Evolutionary conservation across 2,329 filamentous ascomycete species (phyloP), one percentile per base, ranked within the genome.

Genomic region (Fusarium incarnatum): DNA sequence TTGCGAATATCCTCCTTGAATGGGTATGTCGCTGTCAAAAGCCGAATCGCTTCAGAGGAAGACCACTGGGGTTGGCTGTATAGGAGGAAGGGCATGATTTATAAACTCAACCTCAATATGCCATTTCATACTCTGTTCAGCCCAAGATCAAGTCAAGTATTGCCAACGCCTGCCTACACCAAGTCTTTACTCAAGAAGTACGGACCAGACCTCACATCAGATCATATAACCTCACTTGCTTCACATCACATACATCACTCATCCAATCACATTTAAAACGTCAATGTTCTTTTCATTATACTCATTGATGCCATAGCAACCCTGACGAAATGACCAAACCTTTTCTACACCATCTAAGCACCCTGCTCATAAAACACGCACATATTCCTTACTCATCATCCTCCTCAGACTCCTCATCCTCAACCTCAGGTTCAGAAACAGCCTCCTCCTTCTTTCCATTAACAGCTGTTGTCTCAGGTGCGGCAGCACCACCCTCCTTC

Each of bases 401-500:
- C 44, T 70, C 72, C 52, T 75, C 72, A n/a, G 71, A 72, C 46
- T 75, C 69, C 20, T 66, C 73, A 18, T 70, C 72, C 11, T 75
- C 71, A 18, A 67, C 73, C 22, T 73, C 68, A 25, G 60, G 47
- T 9, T 73, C 72, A 23, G 34, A 37, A n/a, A n/a, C 34, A 37
- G 71, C 67, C 23, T 68, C 76, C 16, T 67, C 73, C 42, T 64
- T 71, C 53, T 71, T 64, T 25, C 74, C 75, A 60, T 73, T 71
- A 46, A 71, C 68, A 28, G 44, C 57, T 58, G 72, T 50, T 48
- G 72, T 50, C 46, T 37, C 34, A 11, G 34, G 30, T 4, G 3
- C 10, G 18, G 63, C 20, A 37, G 81, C 77, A 6, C 84, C 85
- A 5, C 92, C 92, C 74, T 94, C 90, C 63, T 86, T 88, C 83